These are phyloP conservation scores for Sanguinoderma infundibulare DNA, from an alignment of 1,284 basidiomycete species.

Conservation along the genomic window DNA sequence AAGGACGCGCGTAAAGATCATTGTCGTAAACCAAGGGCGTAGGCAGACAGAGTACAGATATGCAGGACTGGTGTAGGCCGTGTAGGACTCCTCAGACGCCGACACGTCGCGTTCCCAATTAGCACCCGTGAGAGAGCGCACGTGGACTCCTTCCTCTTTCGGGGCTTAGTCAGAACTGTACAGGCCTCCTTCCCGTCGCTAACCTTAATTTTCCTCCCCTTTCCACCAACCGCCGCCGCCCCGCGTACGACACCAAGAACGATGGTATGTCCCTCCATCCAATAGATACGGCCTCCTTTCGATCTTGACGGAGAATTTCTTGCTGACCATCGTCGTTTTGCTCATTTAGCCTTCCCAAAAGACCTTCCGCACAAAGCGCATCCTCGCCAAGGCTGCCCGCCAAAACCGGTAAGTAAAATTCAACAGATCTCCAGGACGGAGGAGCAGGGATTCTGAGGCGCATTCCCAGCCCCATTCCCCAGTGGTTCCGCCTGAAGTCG, in stretches of 20 bases:
- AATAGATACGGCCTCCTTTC: background rate
- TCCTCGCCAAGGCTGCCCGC: constrained; percentile 93
- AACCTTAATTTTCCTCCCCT: constrained; percentile 41
- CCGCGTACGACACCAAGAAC: constrained; percentile 37
- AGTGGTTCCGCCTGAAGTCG: constrained; percentile 98
- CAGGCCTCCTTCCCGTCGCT: constrained; percentile 30
- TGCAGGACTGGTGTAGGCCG: background rate
- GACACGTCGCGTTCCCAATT: constrained; percentile 19
- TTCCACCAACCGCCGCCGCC: constrained; percentile 32
- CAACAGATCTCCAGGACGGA: background rate
- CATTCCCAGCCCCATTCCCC: constrained; percentile 82
- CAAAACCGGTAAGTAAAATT: constrained; percentile 85
- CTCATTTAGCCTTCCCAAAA: constrained; percentile 91
- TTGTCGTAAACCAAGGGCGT: constrained; percentile 6
- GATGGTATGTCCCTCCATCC: constrained; percentile 33
- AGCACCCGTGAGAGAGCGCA: constrained; percentile 26
- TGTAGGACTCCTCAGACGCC: background rate
- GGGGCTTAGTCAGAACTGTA: constrained; percentile 44
- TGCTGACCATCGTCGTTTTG: constrained; percentile 11
- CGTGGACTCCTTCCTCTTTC: constrained; percentile 11
- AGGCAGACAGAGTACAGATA: background rate
- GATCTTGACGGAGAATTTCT: background rate
- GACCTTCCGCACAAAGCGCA: constrained; percentile 95
- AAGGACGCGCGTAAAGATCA: constrained; percentile 25
- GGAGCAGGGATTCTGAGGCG: constrained; percentile 12